Evolutionary conservation across 1,139 yeast genomes (phyloP), one percentile per base, ranked within the genome.

Genomic region (Candida sanyaensis): DNA sequence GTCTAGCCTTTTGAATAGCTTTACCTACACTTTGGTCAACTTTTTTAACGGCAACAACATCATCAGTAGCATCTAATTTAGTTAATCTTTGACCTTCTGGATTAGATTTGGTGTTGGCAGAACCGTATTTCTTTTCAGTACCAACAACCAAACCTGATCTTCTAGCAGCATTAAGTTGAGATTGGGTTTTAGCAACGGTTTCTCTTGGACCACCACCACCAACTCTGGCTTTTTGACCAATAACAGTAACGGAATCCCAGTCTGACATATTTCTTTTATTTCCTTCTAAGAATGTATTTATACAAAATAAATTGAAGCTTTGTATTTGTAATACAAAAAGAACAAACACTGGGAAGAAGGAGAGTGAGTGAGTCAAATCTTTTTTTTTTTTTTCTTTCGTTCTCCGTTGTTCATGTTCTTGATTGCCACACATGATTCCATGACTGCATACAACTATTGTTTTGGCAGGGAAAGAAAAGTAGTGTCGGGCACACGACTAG

Each of bases 31-130:
- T 73, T 29, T 80, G 75, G 50, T 90, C 96, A 50, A 93, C 72
- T 73, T 91, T 95, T 73, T 92, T 88, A 47, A 96, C 96, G 38
- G 96, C 88, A 49, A 91, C 96, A 53, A 93, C 92, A 62, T 92
- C 97, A 61, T 92, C 96, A 46, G 90, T 85, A 65, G 96, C 86
- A 68, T 93, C 99, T 60, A 93, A 80, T 76, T 86, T 93, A 55
- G 99, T 86, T 64, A 93, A 77, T 69, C 96, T 82, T 75, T 95
- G 99, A 47, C 98, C 99, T 65, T 93, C 99, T 33, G 91, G 87
- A 61, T 86, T 85, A 48, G 82, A 75, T 63, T 77, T 80, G 47
- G 75, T 66, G 66, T 83, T 85, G 55, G 90, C 78, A 45, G 87
- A 75, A 45, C 86, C 86, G 69, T 88, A 93, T 71, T 92, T 93